Evolutionary conservation across 495 filamentous ascomycete genomes (phyloP).

Genomic region (Entonaema liquescens): DNA sequence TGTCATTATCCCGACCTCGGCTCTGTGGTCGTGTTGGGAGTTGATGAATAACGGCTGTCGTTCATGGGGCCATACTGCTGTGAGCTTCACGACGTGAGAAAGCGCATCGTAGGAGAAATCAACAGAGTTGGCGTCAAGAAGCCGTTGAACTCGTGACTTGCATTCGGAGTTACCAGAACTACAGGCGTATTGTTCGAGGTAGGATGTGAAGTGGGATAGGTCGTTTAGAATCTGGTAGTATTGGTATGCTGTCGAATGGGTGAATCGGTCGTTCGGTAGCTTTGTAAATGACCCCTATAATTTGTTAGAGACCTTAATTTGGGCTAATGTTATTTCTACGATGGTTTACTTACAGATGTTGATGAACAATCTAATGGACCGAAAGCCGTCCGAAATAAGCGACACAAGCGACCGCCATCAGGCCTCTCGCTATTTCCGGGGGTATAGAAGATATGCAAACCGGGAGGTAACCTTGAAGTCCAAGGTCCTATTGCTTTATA

Average conservation of each 20-base stretch:
- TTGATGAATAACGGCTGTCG: conserved; percentile 51
- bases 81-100: conserved; percentile 69
- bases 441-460: conserved; percentile 84
- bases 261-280: conserved; percentile 70
- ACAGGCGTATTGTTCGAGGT: conserved; percentile 68
- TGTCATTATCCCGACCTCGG: conserved; percentile 86
- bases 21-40: conserved; percentile 48
- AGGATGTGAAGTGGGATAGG: conserved; percentile 64
- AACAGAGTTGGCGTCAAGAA: conserved; percentile 65
- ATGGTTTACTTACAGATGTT: conserved; percentile 37
- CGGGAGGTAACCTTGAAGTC: conserved; percentile 75
- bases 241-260: conserved; percentile 70
- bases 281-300: conserved; percentile 72
- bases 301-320: conserved; percentile 17
- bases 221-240: conserved; percentile 70
- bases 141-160: conserved; percentile 44
- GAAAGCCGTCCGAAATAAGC: conserved; percentile 68
- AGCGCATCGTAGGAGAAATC: conserved; percentile 82
- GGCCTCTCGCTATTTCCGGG: conserved; percentile 53
- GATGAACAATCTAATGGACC: conserved; percentile 62
- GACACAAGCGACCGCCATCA: conserved; percentile 67
- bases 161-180: conserved; percentile 45
- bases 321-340: conserved; percentile 5
- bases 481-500: conserved; percentile 74
- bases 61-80: conserved; percentile 65